Percentiles rank a stretch among this genome's conserved stretches.
These are phyloP conservation scores for Cicer judaicum DNA, from an alignment of 306 rosid genomes.

Conservation along the genomic window DNA sequence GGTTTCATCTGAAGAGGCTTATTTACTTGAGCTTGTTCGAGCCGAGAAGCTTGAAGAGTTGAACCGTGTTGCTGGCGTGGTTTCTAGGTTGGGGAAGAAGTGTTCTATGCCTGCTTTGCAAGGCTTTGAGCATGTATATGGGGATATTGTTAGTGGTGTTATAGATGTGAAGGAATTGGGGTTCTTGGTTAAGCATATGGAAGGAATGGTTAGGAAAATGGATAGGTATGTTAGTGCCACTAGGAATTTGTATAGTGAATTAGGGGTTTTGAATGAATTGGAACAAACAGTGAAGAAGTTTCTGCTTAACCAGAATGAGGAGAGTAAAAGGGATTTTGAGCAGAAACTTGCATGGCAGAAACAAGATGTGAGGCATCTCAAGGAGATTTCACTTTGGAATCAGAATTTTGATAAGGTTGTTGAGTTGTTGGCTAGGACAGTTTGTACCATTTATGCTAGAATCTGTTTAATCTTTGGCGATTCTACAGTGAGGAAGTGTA, in stretches of 20 bases:
- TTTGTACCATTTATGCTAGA: constrained; percentile 83
- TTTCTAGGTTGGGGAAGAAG: constrained; percentile 85
- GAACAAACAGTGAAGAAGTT: constrained; percentile 83
- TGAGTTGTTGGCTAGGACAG: constrained; percentile 91
- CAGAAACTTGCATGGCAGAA: constrained; percentile 86
- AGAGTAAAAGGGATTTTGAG: constrained; percentile 72
- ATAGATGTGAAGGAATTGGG: constrained; percentile 87
- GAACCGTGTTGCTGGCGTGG: constrained; percentile 79
- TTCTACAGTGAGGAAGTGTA: constrained; percentile 47
- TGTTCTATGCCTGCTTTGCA: constrained; percentile 84
- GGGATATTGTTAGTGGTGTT: constrained; percentile 74
- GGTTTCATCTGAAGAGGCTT: constrained; percentile 76
- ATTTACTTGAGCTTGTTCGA: constrained; percentile 78
- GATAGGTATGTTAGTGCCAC: constrained; percentile 88
- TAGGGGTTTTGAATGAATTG: constrained; percentile 91
- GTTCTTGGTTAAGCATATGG: constrained; percentile 93
- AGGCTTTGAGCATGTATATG: constrained; percentile 95
- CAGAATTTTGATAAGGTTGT: constrained; percentile 90
- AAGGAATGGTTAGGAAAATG: constrained; percentile 93
- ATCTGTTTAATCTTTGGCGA: constrained; percentile 68
- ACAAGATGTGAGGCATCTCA: constrained; percentile 87
- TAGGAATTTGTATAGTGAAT: constrained; percentile 70
- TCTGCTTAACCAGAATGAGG: constrained; percentile 84
- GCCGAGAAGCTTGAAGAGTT: constrained; percentile 91
- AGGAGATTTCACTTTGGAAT: constrained; percentile 87